Conservation (phyloP, 2,329 filamentous ascomycete species). For the Penicillium sp. region DNA sequence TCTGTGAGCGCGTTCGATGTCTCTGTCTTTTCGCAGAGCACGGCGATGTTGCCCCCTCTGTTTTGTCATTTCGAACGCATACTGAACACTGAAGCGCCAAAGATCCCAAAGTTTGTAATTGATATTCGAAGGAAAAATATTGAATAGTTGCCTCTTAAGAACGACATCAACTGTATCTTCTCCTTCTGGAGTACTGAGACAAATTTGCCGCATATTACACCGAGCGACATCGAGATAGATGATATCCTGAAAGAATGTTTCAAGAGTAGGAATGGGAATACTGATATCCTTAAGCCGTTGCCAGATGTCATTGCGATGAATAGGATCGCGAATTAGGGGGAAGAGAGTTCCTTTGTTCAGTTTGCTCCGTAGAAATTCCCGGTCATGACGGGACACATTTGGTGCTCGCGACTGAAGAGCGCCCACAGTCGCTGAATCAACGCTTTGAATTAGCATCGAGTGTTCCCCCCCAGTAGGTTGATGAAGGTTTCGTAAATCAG, state of each 20-base stretch:
- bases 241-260: conserved; percentile 11
- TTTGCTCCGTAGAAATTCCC: no score
- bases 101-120: conserved; percentile 12
- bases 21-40: conserved; percentile 8
- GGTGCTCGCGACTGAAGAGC: no score
- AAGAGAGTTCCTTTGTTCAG: no score
- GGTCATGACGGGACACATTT: no score
- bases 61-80: conserved; percentile 7
- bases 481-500: no score
- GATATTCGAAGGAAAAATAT: no score
- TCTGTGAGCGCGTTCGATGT: not conserved
- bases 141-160: not conserved
- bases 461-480: no score
- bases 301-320: conserved; percentile 1
- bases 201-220: conserved; percentile 4
- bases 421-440: no score
- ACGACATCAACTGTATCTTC: conserved; percentile 1
- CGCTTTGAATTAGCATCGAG: no score
- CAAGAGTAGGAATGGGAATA: conserved; percentile 4
- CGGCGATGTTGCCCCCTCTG: conserved; percentile 7
- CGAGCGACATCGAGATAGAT: conserved; percentile 7
- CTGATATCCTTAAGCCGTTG: conserved; percentile 5
- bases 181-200: not conserved
- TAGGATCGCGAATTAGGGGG: no score
- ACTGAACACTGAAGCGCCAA: conserved; percentile 18